Evolutionary conservation across 139 green algal species (phyloP).

Genomic region (Tetraselmis striata): DNA sequence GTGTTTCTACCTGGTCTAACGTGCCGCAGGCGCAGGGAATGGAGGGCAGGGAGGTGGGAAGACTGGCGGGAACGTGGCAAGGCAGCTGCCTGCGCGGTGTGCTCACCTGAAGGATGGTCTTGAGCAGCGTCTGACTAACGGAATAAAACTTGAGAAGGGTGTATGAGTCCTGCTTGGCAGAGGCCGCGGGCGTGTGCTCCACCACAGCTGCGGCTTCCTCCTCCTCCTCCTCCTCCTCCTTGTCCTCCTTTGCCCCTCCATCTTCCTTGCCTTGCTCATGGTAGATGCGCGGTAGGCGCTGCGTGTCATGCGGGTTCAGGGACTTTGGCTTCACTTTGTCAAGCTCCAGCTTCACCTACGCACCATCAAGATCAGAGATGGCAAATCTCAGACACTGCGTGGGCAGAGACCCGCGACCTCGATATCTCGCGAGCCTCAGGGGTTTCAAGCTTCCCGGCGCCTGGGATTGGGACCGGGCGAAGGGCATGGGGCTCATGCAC

Average conservation of each 20-base stretch:
- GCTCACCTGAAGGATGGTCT: slow-evolving; percentile 19
- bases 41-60: not conserved
- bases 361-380: too few species aligned
- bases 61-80: slow-evolving; percentile 7
- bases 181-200: slow-evolving; percentile 36
- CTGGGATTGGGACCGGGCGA: too few species aligned
- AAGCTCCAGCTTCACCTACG: slow-evolving; percentile 21
- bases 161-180: slow-evolving; percentile 34
- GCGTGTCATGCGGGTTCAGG: not conserved
- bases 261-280: not conserved
- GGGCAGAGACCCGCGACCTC: too few species aligned
- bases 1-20: too few species aligned
- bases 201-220: too few species aligned
- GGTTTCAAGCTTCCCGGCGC: too few species aligned
- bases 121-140: slow-evolving; percentile 27
- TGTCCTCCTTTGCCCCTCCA: slow-evolving; percentile 4
- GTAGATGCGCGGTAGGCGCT: slow-evolving; percentile 32
- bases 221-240: not conserved
- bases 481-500: too few species aligned
- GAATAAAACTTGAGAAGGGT: slow-evolving; percentile 57
- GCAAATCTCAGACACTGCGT: too few species aligned
- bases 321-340: not conserved
- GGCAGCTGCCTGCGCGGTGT: not conserved
- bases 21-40: too few species aligned
- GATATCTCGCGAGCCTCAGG: too few species aligned